These are phyloP conservation scores for Pichia sp. DNA, from an alignment of 1,139 yeast species.

Conservation along the genomic window DNA sequence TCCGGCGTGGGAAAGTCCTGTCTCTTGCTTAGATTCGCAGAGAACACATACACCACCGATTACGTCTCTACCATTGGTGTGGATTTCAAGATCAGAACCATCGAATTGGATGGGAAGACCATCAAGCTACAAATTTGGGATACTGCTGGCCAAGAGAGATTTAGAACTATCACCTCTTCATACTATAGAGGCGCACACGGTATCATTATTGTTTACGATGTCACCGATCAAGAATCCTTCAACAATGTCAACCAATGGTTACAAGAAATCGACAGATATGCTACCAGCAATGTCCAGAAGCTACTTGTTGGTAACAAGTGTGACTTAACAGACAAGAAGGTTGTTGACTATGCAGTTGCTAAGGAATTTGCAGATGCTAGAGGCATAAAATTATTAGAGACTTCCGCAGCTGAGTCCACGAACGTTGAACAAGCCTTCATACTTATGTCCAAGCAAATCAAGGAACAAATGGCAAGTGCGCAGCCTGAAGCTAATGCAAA, in stretches of 20 bases:
- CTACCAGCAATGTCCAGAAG: slow-evolving; percentile 96
- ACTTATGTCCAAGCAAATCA: slow-evolving; percentile 98
- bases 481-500: slow-evolving; percentile 44
- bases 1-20: slow-evolving; percentile 99
- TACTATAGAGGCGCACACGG: slow-evolving; percentile 99
- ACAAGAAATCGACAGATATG: slow-evolving; percentile 97
- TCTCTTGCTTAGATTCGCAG: slow-evolving; percentile 89
- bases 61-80: slow-evolving; percentile 98
- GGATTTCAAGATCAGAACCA: slow-evolving; percentile 95
- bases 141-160: slow-evolving; percentile 98
- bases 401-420: slow-evolving; percentile 91
- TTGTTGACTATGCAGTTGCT: slow-evolving; percentile 93
- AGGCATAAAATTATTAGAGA: slow-evolving; percentile 93
- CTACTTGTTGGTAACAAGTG: slow-evolving; percentile 95
- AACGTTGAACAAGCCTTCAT: slow-evolving; percentile 98
- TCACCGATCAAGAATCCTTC: slow-evolving; percentile 96
- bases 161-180: slow-evolving; percentile 95
- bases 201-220: slow-evolving; percentile 95
- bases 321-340: slow-evolving; percentile 88
- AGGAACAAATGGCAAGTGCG: slow-evolving; percentile 83
- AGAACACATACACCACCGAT: slow-evolving; percentile 94
- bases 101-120: slow-evolving; percentile 93
- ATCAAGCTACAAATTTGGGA: slow-evolving; percentile 99
- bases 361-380: slow-evolving; percentile 97
- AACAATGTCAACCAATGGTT: slow-evolving; percentile 98